Evolutionary conservation across 768 basidiomycete genomes (phyloP), one percentile per base, ranked within the genome.

Genomic region (Leccinum subgranulosum): DNA sequence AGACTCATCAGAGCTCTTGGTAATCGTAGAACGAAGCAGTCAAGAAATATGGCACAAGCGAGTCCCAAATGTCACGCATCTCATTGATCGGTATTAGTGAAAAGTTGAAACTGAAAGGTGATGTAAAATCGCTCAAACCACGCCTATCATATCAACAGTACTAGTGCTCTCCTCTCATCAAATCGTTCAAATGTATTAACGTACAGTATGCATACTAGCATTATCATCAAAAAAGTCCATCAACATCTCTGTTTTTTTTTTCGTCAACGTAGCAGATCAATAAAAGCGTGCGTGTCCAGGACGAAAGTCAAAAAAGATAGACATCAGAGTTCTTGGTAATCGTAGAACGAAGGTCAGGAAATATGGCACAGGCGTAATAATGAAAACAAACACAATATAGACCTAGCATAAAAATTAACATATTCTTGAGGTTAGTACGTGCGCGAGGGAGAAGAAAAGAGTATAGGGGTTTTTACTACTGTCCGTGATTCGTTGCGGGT

Each of bases 401-500:
- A 43, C 41, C 41, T 43, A 43, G 19, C 41, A 43, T 43, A 43
- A 43, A 43, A 12, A 19, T 43, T 19, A 41, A 41, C 39, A 41
- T n/a, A 43, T 43, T 43, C 41, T 43, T 43, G 5, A 43, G 41
- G 41, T 43, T 43, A 43, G 41, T 43, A 43, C 41, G 41, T 19
- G 19, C n/a, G 10, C 10, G n/a, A 41, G 41, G 17, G 36, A 39
- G 41, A 41, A 41, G 41, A 41, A 19, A 41, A 41, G n/a, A 41
- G n/a, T 41, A 43, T 19, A 19, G 5, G 41, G 8, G 9, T 11
- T 43, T 43, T 43, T 43, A 33, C 49, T 41, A 59, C 21, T 62
- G 67, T 69, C 53, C 64, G 39, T 61, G 46, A 57, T 43, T 43
- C 41, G 41, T 43, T 58, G 56, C 41, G 56, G 58, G 71, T 70